Evolutionary conservation across 139 green algal genomes (phyloP).

Genomic region (Chlorokybus atmophyticus): DNA sequence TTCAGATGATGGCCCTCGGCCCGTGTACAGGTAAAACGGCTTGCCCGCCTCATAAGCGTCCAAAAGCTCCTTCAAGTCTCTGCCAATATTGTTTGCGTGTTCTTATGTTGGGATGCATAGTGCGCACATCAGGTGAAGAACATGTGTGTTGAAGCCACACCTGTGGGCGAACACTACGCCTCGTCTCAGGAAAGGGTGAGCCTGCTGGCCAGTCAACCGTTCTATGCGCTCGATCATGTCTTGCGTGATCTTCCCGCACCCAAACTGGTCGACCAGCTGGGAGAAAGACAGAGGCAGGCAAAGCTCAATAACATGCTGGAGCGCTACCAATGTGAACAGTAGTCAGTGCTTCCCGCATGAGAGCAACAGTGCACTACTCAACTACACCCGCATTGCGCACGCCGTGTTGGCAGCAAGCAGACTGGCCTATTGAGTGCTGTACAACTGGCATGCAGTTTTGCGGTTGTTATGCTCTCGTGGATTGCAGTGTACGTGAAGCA

Average conservation of each 20-base stretch:
- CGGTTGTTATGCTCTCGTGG: no score
- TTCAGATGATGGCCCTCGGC: constrained; percentile 83
- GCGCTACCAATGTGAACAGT: no score
- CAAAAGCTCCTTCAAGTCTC: constrained; percentile 73
- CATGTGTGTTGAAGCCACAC: not conserved
- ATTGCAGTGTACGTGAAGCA: no score
- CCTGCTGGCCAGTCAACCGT: constrained; percentile 49
- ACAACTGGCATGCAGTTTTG: no score
- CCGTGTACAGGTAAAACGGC: constrained; percentile 91
- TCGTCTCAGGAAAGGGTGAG: constrained; percentile 84
- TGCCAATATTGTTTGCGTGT: not conserved
- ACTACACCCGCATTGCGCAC: no score
- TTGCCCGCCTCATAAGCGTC: constrained; percentile 79
- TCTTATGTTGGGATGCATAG: not conserved
- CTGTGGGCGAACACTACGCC: constrained; percentile 89
- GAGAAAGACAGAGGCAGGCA: no score
- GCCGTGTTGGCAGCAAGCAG: no score
- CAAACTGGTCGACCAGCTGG: constrained; percentile 70
- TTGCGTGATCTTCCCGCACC: constrained; percentile 41
- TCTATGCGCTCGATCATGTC: constrained; percentile 43
- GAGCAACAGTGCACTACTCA: no score
- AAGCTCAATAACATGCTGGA: no score
- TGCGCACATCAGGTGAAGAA: not conserved
- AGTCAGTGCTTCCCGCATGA: no score
- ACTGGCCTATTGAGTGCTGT: no score